These are phyloP conservation scores for Cunninghamia lanceolata DNA, from an alignment of 75 land plant genomes.

Conservation along the genomic window DNA sequence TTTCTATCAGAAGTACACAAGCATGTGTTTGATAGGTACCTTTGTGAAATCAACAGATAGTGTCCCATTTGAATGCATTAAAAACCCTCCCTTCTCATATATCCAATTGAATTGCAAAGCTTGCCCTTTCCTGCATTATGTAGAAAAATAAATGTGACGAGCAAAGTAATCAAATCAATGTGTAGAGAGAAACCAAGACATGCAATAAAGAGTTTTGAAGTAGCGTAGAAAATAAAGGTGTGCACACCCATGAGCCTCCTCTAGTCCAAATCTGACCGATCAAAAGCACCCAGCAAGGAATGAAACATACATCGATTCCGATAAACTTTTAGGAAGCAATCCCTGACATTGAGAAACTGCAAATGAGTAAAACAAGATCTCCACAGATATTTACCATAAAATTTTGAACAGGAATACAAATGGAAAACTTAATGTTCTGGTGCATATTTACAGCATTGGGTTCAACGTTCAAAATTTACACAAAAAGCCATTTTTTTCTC, in stretches of 20 bases:
- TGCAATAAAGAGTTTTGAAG: background rate
- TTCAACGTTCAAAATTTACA: too few relatives aligned
- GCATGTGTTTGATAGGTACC: slow-evolving; percentile 26
- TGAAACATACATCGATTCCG: slow-evolving; percentile 89
- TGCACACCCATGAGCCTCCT: slow-evolving; percentile 95
- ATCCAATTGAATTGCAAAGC: slow-evolving; percentile 94
- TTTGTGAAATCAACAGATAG: slow-evolving; percentile 74
- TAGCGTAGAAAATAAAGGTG: background rate
- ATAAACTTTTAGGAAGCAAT: slow-evolving; percentile 57
- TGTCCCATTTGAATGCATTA: slow-evolving; percentile 60
- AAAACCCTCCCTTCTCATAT: slow-evolving; percentile 78
- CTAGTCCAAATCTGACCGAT: slow-evolving; percentile 86
- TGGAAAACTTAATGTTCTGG: too few relatives aligned
- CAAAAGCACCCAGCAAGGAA: slow-evolving; percentile 97
- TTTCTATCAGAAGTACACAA: background rate
- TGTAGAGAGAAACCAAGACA: background rate
- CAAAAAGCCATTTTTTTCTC: background rate
- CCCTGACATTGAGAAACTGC: slow-evolving; percentile 15
- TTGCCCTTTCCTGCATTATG: slow-evolving; percentile 79
- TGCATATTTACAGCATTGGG: too few relatives aligned
- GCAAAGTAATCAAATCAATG: background rate
- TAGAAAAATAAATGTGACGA: slow-evolving; percentile 1
- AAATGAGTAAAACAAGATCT: too few relatives aligned
- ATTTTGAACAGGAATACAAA: background rate
- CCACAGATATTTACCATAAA: too few relatives aligned